phyloP scores from a whole-genome alignment of 371 early-diverging fungal genomes.

The Coemansia sp. region DNA sequence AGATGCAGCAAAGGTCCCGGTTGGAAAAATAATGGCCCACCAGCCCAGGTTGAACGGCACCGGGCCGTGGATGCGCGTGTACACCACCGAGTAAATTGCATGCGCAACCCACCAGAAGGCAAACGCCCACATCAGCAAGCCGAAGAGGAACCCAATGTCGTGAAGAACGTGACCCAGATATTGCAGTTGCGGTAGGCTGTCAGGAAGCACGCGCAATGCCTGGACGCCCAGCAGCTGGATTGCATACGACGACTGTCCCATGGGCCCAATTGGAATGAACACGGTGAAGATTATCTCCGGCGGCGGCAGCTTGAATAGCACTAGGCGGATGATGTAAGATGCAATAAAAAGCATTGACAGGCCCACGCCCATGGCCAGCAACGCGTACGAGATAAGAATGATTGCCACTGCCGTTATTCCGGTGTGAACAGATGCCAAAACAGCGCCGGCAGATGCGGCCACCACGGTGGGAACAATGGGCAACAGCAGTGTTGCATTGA shows the following conservation, averaged over 20 bases:
- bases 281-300: conserved; percentile 53
- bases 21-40: conserved; percentile 59
- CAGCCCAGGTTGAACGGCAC: conserved; percentile 58
- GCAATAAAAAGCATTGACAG: conserved; percentile 57
- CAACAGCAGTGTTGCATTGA: conserved; percentile 54
- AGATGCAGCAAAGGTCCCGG: conserved; percentile 50
- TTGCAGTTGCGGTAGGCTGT: conserved; percentile 26
- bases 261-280: conserved; percentile 55
- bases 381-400: conserved; percentile 77
- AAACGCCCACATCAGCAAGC: conserved; percentile 55
- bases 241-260: conserved; percentile 56
- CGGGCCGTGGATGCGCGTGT: conserved; percentile 29
- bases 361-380: conserved; percentile 83
- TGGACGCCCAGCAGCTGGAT: conserved; percentile 52
- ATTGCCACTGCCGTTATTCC: conserved; percentile 35
- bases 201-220: conserved; percentile 42
- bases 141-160: conserved; percentile 27
- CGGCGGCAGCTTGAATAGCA: conserved; percentile 52
- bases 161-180: conserved; percentile 41
- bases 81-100: conserved; percentile 46
- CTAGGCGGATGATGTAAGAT: conserved; percentile 55
- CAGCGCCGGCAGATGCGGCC: conserved; percentile 52
- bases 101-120: conserved; percentile 54
- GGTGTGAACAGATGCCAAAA: conserved; percentile 45
- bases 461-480: conserved; percentile 57